A percentile compares a stretch with the other conserved stretches of the same genome.
phyloP scores from a whole-genome alignment of 192 early-diverging fungal genomes.

The Umbelopsis sp. region DNA sequence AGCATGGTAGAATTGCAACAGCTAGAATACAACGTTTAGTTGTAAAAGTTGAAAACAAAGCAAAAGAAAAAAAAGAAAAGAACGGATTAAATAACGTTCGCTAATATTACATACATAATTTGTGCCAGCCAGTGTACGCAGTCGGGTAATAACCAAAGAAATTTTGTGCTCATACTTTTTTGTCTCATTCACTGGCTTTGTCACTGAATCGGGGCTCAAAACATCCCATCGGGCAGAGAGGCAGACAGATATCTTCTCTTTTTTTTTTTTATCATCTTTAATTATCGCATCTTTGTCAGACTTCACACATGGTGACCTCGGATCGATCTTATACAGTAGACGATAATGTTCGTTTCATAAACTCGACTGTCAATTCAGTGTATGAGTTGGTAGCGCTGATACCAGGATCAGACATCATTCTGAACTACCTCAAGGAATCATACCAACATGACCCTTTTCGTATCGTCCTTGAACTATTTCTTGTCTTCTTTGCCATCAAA shows the following conservation, averaged over 20 bases:
- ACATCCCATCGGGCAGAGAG: neutral
- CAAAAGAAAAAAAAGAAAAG: no score
- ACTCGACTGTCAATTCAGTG: constrained; percentile 45
- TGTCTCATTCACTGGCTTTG: neutral
- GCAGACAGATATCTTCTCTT: neutral
- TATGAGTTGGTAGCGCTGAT: constrained; percentile 45
- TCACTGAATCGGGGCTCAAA: neutral
- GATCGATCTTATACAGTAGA: constrained; percentile 31
- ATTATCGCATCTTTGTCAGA: neutral
- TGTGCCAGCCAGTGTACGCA: no score
- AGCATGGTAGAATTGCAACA: neutral
- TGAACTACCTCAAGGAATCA: constrained; percentile 83
- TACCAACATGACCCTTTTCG: constrained; percentile 95
- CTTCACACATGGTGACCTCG: neutral
- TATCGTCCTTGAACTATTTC: constrained; percentile 77
- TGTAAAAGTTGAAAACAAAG: no score
- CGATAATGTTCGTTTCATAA: constrained; percentile 44
- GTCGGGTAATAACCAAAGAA: no score
- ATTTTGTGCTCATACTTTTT: no score
- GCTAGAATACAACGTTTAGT: no score
- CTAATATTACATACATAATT: no score
- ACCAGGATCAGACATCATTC: constrained; percentile 76
- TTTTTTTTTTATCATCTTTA: no score
- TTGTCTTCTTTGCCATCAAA: constrained; percentile 87
- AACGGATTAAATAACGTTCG: no score